Evolutionary conservation across 495 filamentous ascomycete genomes (phyloP), one percentile per base, ranked within the genome.

Genomic region (Tuber aestivum): DNA sequence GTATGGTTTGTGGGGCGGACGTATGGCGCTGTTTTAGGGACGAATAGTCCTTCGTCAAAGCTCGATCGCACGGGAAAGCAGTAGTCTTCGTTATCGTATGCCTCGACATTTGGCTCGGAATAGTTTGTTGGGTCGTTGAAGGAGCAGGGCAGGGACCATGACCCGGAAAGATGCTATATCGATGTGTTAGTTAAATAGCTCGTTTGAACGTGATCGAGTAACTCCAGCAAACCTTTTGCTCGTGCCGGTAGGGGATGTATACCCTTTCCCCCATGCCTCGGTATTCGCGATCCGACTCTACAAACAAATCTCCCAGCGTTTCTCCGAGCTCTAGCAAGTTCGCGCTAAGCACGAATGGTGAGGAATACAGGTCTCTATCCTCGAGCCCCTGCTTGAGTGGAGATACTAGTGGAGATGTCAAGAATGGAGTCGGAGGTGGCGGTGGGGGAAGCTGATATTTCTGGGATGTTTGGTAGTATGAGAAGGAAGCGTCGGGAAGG

Each of bases 341-440:
- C 38, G 78, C 72, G 37, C 73, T 50, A 37, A 79, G 48, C 32
- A 50, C 61, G 50, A 79, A 79, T 72, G 70, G 48, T 20, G 78
- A 77, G 16, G 78, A 48, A 27, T 79, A 77, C 32, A 78, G 68
- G 35, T 73, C 40, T n/a, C 72, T 23, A 9, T n/a, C 40, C 65
- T 50, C 74, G 35, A 75, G 76, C 40, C 50, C 71, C 10, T 73
- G 73, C 5, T 18, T 75, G 35, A 40, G 68, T 21, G 77, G 77
- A 20, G 78, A 50, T 23, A 76, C 18, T 37, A 23, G 74, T 38
- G 77, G 78, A 32, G 78, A 79, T 70, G 77, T 50, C 41, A 65
- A 65, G 61, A 77, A 75, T 40, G 78, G 79, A 23, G 78, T 80
- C 72, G 79, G 79, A 42, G 79, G 79, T 41, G 79, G 79, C 3